phyloP scores from a whole-genome alignment of 202 grass and related monocot species.

The Carex arenaria region DNA sequence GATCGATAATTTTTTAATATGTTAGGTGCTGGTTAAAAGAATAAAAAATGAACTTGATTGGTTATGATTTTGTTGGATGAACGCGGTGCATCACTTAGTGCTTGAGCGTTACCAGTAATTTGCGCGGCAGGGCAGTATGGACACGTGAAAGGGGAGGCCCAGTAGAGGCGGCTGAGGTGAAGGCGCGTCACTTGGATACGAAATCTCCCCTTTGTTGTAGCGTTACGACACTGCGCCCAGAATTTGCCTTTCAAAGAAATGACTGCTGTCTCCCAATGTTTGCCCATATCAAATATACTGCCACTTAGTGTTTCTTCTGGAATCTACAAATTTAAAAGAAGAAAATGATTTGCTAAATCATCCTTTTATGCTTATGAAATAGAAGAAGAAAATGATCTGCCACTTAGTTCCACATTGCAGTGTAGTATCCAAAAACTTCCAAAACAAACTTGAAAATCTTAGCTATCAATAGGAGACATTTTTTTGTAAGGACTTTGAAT shows the following conservation, averaged over 20 bases:
- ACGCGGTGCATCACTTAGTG: not conserved
- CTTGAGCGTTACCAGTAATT: not conserved
- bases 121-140: not conserved
- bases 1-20: slow-evolving; percentile 2
- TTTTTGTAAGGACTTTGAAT: no score
- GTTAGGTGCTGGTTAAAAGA: slow-evolving; percentile 10
- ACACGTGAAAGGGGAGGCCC: not conserved
- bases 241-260: not conserved
- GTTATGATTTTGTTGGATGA: not conserved
- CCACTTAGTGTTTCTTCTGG: not conserved
- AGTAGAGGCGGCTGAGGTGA: not conserved
- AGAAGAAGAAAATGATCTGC: no score
- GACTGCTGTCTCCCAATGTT: not conserved
- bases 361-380: not conserved
- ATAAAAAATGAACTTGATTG: slow-evolving; percentile 14
- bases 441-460: no score
- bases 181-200: slow-evolving; percentile 15
- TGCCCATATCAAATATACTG: not conserved
- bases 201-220: not conserved
- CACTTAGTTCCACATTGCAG: no score
- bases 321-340: not conserved
- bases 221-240: not conserved
- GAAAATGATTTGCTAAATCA: no score
- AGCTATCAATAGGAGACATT: no score
- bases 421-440: no score